Evolutionary conservation across 352 stramenopile genomes (phyloP).

Genomic region (Aphanomyces euteiches): DNA sequence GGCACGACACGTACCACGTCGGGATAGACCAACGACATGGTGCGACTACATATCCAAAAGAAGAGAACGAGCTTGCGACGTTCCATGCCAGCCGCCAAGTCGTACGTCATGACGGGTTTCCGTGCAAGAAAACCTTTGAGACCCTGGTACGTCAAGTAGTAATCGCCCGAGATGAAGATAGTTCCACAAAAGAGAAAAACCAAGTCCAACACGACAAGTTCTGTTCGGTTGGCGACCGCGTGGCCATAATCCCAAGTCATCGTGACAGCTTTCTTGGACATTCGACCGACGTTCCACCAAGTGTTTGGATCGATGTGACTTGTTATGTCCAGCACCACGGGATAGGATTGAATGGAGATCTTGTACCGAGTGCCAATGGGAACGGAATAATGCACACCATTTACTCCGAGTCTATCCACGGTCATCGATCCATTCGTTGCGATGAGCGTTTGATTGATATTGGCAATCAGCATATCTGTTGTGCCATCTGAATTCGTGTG

Average conservation of each 20-base stretch:
- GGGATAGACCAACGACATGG: not conserved
- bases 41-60: not conserved
- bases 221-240: conserved; percentile 12
- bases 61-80: not conserved
- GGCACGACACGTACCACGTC: not conserved
- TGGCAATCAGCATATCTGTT: not conserved
- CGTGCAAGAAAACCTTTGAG: not conserved
- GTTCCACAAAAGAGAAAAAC: not conserved
- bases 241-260: conserved; percentile 8
- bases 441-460: not conserved
- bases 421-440: not conserved
- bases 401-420: not conserved
- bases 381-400: conserved; percentile 2
- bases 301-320: not conserved
- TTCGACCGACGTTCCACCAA: conserved; percentile 2
- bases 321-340: not conserved
- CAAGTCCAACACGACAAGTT: not conserved
- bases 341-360: not conserved
- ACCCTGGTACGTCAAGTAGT: not conserved
- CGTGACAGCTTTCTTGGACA: not conserved
- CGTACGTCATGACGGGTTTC: not conserved
- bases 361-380: conserved; percentile 10
- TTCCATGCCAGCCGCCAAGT: not conserved
- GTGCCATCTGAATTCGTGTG: conserved; percentile 22
- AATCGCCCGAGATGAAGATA: not conserved